These are phyloP conservation scores for Fusarium decemcellulare DNA, from an alignment of 2,329 filamentous ascomycete genomes.

Conservation along the genomic window DNA sequence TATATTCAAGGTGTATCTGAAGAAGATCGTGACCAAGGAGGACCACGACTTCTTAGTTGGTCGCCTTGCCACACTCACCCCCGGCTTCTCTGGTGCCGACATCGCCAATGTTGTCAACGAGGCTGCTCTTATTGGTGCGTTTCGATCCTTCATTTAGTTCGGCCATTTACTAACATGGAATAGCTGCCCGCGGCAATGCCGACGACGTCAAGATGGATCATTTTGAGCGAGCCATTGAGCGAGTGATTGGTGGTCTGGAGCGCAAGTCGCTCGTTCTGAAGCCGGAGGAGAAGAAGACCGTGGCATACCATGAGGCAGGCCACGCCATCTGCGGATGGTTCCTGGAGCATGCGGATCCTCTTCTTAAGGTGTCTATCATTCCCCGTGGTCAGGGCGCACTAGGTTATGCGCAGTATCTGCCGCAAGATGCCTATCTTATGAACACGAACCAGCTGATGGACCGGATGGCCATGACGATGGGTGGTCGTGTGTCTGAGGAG, in stretches of 20 bases:
- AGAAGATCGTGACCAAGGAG: slow-evolving; percentile 94
- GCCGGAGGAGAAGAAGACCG: slow-evolving; percentile 93
- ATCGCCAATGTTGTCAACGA: slow-evolving; percentile 99
- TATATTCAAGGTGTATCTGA: slow-evolving; percentile 94
- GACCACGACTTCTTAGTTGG: slow-evolving; percentile 90
- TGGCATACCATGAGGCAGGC: slow-evolving; percentile 98
- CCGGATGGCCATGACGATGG: slow-evolving; percentile 99
- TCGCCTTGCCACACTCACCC: slow-evolving; percentile 90
- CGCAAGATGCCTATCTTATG: slow-evolving; percentile 95
- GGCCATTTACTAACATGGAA: slow-evolving; percentile 31
- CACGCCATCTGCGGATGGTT: slow-evolving; percentile 99
- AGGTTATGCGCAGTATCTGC: slow-evolving; percentile 98
- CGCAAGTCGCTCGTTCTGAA: slow-evolving; percentile 96
- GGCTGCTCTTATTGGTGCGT: slow-evolving; percentile 92
- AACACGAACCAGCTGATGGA: slow-evolving; percentile 97
- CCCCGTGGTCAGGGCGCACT: slow-evolving; percentile 94
- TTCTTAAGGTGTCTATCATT: slow-evolving; percentile 99
- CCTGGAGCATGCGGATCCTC: slow-evolving; percentile 94
- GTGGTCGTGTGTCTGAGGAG: slow-evolving; percentile 95
- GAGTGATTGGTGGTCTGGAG: slow-evolving; percentile 95
- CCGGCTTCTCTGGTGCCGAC: slow-evolving; percentile 96
- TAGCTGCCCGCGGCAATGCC: slow-evolving; percentile 87
- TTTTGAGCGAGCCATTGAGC: slow-evolving; percentile 98
- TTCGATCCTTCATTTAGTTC: slow-evolving; percentile 6
- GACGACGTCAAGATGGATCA: slow-evolving; percentile 88